Conservation (phyloP, 2,329 filamentous ascomycete species). For the Sphaerulina musiva region DNA sequence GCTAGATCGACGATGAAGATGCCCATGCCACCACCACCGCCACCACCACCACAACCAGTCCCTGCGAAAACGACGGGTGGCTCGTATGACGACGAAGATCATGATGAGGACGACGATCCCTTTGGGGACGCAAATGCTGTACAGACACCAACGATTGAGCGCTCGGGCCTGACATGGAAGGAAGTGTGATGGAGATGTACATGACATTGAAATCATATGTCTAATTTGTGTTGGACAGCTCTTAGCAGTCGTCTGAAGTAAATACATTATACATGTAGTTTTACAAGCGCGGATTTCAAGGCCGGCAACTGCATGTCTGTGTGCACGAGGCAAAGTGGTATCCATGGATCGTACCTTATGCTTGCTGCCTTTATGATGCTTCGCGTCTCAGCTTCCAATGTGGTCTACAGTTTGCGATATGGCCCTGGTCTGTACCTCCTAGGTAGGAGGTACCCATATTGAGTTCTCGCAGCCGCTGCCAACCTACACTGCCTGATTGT, state of each 20-base stretch:
- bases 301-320: too few relatives aligned
- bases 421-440: not conserved
- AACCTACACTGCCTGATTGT: not conserved
- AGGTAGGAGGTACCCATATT: not conserved
- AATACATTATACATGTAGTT: too few relatives aligned
- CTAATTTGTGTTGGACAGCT: not conserved
- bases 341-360: too few relatives aligned
- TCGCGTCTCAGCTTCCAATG: too few relatives aligned
- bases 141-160: conserved; percentile 41
- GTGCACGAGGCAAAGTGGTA: too few relatives aligned
- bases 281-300: too few relatives aligned
- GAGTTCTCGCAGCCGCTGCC: not conserved
- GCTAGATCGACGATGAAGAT: conserved; percentile 39
- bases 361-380: not conserved
- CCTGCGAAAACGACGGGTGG: conserved; percentile 17
- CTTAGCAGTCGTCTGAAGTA: not conserved
- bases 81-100: conserved; percentile 30
- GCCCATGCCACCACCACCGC: conserved; percentile 33
- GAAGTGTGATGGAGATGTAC: conserved; percentile 32
- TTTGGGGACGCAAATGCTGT: conserved; percentile 79
- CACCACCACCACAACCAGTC: conserved; percentile 22
- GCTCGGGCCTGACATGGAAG: conserved; percentile 28
- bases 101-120: conserved; percentile 64
- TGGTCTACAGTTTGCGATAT: not conserved
- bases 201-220: not conserved